These are phyloP conservation scores for Coemansia sp. DNA, from an alignment of 192 early-diverging fungal genomes.

Conservation along the genomic window DNA sequence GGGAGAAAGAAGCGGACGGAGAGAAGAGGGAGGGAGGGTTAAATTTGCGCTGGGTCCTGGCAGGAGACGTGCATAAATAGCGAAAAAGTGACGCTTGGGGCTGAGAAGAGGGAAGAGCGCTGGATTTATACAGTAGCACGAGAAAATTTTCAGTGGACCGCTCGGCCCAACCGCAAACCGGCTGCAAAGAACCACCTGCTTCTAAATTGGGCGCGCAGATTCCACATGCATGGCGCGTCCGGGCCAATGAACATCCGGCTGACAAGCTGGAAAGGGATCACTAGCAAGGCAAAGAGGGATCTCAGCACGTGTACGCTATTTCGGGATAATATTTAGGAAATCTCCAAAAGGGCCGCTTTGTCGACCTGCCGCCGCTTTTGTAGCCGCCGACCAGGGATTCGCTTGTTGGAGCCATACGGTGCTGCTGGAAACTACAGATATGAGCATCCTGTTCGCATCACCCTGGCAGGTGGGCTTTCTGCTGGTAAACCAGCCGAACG, in stretches of 20 bases:
- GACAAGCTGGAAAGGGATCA: background rate
- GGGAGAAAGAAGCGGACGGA: constrained; percentile 1
- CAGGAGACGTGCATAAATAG: background rate
- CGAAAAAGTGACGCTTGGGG: background rate
- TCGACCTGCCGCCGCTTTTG: no score
- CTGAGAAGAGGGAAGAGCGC: background rate
- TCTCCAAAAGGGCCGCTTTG: no score
- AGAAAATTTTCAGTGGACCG: no score
- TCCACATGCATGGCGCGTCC: background rate
- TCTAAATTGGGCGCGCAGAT: background rate
- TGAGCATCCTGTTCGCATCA: no score
- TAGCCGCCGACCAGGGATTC: no score
- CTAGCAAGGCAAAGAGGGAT: no score
- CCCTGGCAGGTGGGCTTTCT: no score
- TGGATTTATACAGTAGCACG: background rate
- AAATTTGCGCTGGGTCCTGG: background rate
- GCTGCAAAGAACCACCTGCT: background rate
- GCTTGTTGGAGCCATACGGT: no score
- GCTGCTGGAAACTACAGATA: no score
- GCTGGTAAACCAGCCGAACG: no score
- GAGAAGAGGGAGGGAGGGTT: background rate
- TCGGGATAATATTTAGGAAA: no score
- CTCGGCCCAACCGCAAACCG: background rate
- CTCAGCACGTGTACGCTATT: no score
- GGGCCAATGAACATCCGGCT: background rate